phyloP scores from a whole-genome alignment of 805 yeast species.

The Saturnispora sekii region DNA sequence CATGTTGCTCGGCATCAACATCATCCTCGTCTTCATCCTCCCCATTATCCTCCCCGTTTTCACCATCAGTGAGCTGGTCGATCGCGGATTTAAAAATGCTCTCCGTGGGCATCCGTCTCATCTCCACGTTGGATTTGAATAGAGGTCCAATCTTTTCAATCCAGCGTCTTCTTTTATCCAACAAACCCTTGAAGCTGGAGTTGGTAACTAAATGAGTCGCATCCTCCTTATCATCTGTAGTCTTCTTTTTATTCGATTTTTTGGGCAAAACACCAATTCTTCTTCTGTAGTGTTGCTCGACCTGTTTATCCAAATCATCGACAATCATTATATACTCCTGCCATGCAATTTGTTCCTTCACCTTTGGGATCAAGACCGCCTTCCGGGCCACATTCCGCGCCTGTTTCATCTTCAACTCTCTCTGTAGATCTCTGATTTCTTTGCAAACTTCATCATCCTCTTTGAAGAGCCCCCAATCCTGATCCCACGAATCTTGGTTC shows the following conservation, averaged over 20 bases:
- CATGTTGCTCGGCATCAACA: slow-evolving; percentile 8
- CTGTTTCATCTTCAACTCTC: slow-evolving; percentile 51
- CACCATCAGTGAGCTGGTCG: slow-evolving; percentile 5
- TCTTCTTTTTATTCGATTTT: slow-evolving; percentile 44
- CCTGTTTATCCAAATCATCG: slow-evolving; percentile 93
- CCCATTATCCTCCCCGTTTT: slow-evolving; percentile 6
- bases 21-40: slow-evolving; percentile 5
- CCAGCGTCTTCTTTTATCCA: slow-evolving; percentile 88
- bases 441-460: slow-evolving; percentile 93
- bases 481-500: slow-evolving; percentile 30
- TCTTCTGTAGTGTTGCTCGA: slow-evolving; percentile 86
- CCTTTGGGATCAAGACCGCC: slow-evolving; percentile 51
- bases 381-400: slow-evolving; percentile 60
- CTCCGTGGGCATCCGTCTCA: slow-evolving; percentile 66
- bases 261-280: slow-evolving; percentile 63
- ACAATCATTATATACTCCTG: slow-evolving; percentile 85
- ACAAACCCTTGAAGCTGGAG: slow-evolving; percentile 63
- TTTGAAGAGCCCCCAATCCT: slow-evolving; percentile 68
- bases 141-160: slow-evolving; percentile 80
- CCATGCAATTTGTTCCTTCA: slow-evolving; percentile 88
- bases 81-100: slow-evolving; percentile 37
- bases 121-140: slow-evolving; percentile 54
- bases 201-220: slow-evolving; percentile 60
- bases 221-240: slow-evolving; percentile 20
- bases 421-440: slow-evolving; percentile 68